Evolutionary conservation across 2,329 filamentous ascomycete species (phyloP).

Genomic region (Hypoxylon sp.): DNA sequence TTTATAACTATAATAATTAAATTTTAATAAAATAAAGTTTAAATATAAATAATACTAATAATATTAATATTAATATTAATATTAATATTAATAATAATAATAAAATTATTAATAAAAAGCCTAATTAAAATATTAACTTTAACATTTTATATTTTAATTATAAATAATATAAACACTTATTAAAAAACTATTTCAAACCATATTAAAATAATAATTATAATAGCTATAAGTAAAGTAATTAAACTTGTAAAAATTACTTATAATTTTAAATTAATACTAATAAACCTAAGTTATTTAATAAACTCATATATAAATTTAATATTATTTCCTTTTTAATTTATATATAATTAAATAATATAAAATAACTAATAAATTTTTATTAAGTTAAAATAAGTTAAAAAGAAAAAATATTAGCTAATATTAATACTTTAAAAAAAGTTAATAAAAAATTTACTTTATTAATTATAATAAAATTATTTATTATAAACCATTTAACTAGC

Average conservation of each 20-base stretch:
- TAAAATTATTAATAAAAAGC: neutral
- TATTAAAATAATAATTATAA: neutral
- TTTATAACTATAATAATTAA: no score
- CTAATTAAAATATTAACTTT: neutral
- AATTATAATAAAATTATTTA: neutral
- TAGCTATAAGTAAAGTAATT: neutral
- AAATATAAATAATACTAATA: no score
- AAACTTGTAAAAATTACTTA: neutral
- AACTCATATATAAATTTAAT: neutral
- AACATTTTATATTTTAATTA: neutral
- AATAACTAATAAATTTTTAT: neutral
- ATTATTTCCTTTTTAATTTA: neutral
- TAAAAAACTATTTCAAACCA: neutral
- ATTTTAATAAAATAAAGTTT: no score
- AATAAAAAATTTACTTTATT: neutral
- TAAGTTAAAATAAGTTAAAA: neutral
- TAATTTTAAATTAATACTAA: neutral
- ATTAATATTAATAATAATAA: neutral
- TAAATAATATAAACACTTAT: neutral
- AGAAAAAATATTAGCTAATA: neutral
- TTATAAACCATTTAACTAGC: neutral
- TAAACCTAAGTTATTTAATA: neutral
- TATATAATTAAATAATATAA: neutral
- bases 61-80: no score
- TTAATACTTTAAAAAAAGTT: neutral